phyloP scores from a whole-genome alignment of 306 rosid species.

The Prosopis cineraria region DNA sequence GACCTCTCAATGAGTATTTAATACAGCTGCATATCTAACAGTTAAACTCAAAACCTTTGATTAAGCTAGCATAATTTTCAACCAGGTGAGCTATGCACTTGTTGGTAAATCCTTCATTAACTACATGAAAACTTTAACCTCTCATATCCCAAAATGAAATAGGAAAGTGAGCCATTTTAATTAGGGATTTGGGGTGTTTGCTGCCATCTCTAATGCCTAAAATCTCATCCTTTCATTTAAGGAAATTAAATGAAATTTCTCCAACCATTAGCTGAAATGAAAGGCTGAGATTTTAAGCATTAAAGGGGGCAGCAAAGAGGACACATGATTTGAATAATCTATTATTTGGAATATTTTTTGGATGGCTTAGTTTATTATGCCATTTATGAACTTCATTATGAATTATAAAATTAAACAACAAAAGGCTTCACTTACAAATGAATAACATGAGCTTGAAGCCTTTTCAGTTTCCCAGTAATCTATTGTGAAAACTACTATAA shows the following conservation, averaged over 20 bases:
- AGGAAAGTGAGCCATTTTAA: background rate
- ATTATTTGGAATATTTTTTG: background rate
- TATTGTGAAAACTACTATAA: conserved; percentile 28
- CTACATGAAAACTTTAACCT: conserved; percentile 4
- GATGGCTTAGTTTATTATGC: background rate
- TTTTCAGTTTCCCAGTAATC: conserved; percentile 14
- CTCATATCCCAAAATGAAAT: background rate
- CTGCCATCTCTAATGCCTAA: too few relatives aligned
- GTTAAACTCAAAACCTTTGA: too few relatives aligned
- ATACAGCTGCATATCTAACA: too few relatives aligned
- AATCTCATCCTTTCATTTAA: too few relatives aligned
- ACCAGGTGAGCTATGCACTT: too few relatives aligned
- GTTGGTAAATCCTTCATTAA: background rate
- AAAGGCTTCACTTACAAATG: background rate
- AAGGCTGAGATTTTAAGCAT: too few relatives aligned
- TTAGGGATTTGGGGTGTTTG: too few relatives aligned
- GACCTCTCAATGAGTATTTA: too few relatives aligned
- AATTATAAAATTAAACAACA: background rate
- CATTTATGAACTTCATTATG: background rate
- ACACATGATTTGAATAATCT: background rate
- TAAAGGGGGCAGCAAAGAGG: too few relatives aligned
- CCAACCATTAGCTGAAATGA: too few relatives aligned
- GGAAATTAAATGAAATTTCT: too few relatives aligned
- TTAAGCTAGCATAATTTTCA: too few relatives aligned
- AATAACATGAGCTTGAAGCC: conserved; percentile 20